Conservation (phyloP, 164 flowering plant genomes). For the Piper betle region DNA sequence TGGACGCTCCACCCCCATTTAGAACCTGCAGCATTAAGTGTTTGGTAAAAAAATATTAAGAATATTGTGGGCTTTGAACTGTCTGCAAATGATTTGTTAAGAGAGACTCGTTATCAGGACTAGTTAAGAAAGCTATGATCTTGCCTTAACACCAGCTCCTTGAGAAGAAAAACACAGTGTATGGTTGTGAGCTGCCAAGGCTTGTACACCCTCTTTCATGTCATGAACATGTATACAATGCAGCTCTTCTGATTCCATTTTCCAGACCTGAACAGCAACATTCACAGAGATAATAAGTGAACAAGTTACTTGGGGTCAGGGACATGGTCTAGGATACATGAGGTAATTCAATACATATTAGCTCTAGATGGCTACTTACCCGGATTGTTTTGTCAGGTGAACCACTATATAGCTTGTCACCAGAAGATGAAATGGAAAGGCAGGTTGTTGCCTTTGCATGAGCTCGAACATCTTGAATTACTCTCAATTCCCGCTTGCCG, state of each 20-base stretch:
- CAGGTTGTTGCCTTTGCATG: constrained; percentile 59
- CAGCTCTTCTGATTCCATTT: constrained; percentile 43
- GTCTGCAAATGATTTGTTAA: too few species aligned
- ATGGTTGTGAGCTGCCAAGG: constrained; percentile 27
- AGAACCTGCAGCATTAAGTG: constrained; percentile 31
- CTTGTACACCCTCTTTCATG: constrained; percentile 42
- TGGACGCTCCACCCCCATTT: constrained; percentile 45
- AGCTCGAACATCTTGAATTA: constrained; percentile 55
- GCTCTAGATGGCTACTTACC: constrained; percentile 17
- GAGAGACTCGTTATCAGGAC: too few species aligned
- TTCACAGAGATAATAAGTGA: neutral
- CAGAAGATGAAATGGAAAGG: constrained; percentile 36
- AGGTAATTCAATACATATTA: too few species aligned
- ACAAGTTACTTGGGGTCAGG: too few species aligned
- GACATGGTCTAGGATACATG: neutral
- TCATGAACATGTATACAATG: constrained; percentile 53
- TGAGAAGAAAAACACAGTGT: constrained; percentile 48
- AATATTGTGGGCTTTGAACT: too few species aligned
- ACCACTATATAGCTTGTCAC: constrained; percentile 60
- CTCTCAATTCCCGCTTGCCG: constrained; percentile 30
- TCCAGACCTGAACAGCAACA: constrained; percentile 44
- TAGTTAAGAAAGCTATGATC: neutral
- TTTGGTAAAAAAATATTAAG: neutral
- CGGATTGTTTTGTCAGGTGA: constrained; percentile 72
- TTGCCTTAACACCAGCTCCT: constrained; percentile 55